Conservation (phyloP, 768 basidiomycete genomes). For the Amanita pallidorosea region DNA sequence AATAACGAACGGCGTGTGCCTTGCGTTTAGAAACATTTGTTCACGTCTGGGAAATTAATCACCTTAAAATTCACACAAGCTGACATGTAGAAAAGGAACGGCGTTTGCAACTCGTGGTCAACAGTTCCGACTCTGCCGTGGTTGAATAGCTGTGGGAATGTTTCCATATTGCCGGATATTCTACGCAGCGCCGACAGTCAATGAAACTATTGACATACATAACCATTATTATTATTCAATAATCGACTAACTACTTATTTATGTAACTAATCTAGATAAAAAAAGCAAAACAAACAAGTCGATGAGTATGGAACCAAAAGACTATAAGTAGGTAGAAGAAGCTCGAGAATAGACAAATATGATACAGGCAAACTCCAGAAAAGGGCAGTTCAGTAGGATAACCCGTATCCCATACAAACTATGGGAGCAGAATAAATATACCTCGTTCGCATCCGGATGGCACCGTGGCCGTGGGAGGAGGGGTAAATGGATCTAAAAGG, state of each 20-base stretch:
- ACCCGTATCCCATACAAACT: conserved; percentile 1
- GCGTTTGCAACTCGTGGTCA: no score
- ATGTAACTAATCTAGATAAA: background rate
- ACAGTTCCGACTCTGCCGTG: no score
- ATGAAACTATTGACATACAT: no score
- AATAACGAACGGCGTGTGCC: no score
- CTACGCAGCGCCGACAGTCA: no score
- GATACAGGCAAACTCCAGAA: background rate
- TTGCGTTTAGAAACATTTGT: no score
- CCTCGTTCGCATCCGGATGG: background rate
- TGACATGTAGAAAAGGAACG: no score
- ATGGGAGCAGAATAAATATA: background rate
- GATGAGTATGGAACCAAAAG: background rate
- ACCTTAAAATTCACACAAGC: no score
- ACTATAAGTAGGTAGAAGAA: background rate
- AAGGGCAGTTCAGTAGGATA: background rate
- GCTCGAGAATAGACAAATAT: background rate
- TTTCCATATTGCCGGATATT: background rate
- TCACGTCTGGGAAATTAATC: no score
- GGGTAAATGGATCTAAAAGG: background rate
- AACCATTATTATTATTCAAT: background rate
- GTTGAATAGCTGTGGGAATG: no score
- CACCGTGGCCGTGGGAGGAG: background rate
- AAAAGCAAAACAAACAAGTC: background rate
- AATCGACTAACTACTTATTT: conserved; percentile 1